These are phyloP conservation scores for Elaeagnus macrophylla DNA, from an alignment of 306 rosid genomes.

Conservation along the genomic window DNA sequence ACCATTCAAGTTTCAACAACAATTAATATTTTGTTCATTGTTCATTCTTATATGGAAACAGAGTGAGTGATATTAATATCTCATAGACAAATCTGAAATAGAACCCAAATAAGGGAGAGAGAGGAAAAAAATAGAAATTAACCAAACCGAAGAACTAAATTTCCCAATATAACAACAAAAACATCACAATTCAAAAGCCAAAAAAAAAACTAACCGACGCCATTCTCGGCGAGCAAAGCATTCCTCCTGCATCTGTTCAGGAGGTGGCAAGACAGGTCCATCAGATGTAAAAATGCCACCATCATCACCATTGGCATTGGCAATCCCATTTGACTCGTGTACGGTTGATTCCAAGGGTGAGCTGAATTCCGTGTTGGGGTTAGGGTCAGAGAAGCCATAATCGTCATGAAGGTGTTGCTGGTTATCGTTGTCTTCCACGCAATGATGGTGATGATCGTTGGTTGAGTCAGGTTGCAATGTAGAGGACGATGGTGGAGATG, in stretches of 20 bases:
- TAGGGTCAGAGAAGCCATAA: no score
- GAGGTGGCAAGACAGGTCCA: constrained; percentile 65
- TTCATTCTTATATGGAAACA: no score
- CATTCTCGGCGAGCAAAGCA: constrained; percentile 66
- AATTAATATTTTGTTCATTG: no score
- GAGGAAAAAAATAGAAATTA: not conserved
- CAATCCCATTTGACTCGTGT: constrained; percentile 17
- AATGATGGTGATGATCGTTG: no score
- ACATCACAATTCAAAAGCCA: not conserved
- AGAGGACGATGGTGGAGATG: no score
- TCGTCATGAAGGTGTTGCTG: no score
- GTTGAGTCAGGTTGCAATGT: no score
- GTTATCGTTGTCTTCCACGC: no score
- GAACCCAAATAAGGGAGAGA: not conserved
- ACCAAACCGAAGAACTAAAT: not conserved
- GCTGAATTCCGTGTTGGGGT: no score
- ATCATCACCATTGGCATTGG: not conserved
- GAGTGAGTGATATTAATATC: no score
- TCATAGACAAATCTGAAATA: not conserved
- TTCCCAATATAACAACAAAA: no score
- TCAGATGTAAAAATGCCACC: constrained; percentile 33
- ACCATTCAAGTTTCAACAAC: no score
- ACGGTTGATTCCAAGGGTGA: constrained; percentile 30
- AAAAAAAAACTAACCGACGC: constrained; percentile 53
- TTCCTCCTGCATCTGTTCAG: constrained; percentile 63